Percentiles rank a stretch among this genome's conserved stretches.
Evolutionary conservation across 2,329 filamentous ascomycete genomes (phyloP).

Genomic region (Aspergillus oerlinghausenensis): DNA sequence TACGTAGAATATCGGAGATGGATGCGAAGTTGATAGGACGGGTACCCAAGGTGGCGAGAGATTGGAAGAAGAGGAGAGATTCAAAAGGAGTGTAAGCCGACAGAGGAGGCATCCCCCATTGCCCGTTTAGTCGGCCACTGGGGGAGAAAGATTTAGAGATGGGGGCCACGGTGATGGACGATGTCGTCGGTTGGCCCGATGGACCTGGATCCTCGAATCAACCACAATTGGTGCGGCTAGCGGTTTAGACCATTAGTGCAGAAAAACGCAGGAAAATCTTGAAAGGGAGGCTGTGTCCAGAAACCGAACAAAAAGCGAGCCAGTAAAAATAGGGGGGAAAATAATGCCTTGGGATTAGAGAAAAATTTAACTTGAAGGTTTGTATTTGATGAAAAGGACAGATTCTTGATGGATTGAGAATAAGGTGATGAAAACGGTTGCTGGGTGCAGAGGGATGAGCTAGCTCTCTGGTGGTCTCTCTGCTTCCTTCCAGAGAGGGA

Average conservation of each 20-base stretch:
- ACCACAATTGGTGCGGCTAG: conserved; percentile 12
- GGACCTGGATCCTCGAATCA: conserved; percentile 3
- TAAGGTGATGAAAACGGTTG: background rate
- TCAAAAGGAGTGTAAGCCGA: conserved; percentile 78
- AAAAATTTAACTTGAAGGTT: background rate
- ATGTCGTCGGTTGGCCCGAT: conserved; percentile 9
- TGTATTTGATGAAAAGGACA: background rate
- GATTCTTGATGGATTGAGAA: conserved; percentile 2
- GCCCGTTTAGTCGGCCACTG: conserved; percentile 35
- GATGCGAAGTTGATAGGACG: conserved; percentile 62
- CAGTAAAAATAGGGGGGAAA: background rate
- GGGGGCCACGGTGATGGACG: conserved; percentile 33
- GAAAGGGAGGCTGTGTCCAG: background rate
- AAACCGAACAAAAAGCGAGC: background rate
- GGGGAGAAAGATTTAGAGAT: conserved; percentile 30
- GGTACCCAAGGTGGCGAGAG: conserved; percentile 64
- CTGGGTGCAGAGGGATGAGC: background rate
- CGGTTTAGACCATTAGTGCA: conserved; percentile 21
- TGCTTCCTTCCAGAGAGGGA: background rate
- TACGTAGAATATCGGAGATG: conserved; percentile 70
- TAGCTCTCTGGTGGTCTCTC: background rate
- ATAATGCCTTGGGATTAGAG: background rate
- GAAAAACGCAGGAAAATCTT: conserved; percentile 9
- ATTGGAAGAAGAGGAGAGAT: conserved; percentile 79
- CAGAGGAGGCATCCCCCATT: conserved; percentile 55